Conservation (phyloP, 2,329 filamentous ascomycete genomes). For the Fusarium succisae region DNA sequence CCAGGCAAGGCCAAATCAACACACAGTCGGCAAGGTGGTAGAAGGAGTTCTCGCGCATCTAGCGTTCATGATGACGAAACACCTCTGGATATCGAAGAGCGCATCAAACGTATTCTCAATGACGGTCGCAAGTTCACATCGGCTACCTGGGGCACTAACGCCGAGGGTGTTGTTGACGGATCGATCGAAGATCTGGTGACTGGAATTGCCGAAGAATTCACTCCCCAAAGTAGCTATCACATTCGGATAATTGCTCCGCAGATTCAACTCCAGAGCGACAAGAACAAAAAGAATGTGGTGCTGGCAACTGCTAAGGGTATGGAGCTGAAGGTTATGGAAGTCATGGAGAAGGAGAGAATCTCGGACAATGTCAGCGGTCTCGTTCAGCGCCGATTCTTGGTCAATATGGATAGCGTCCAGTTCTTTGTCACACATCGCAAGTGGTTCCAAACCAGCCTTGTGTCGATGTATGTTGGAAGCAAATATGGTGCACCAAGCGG, state of each 20-base stretch:
- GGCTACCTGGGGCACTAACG: slow-evolving; percentile 45
- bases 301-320: slow-evolving; percentile 97
- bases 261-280: slow-evolving; percentile 97
- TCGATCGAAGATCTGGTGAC: slow-evolving; percentile 72
- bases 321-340: slow-evolving; percentile 96
- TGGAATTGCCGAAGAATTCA: slow-evolving; percentile 87
- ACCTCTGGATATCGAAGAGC: slow-evolving; percentile 77
- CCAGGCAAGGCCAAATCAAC: slow-evolving; percentile 44
- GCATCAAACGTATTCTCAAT: slow-evolving; percentile 84
- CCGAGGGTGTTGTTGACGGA: slow-evolving; percentile 49
- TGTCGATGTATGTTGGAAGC: slow-evolving; percentile 94
- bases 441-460: slow-evolving; percentile 82
- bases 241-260: slow-evolving; percentile 95
- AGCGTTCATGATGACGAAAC: slow-evolving; percentile 65
- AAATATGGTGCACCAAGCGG: slow-evolving; percentile 87
- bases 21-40: slow-evolving; percentile 40
- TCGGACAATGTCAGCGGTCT: slow-evolving; percentile 94
- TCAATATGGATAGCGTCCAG: slow-evolving; percentile 97
- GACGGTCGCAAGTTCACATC: slow-evolving; percentile 84
- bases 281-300: slow-evolving; percentile 96
- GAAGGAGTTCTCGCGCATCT: slow-evolving; percentile 49
- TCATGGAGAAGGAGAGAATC: slow-evolving; percentile 95
- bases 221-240: slow-evolving; percentile 92
- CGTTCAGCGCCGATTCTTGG: slow-evolving; percentile 91
- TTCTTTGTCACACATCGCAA: slow-evolving; percentile 98